These are phyloP conservation scores for Russula ochroleuca DNA, from an alignment of 768 basidiomycete genomes.

Conservation along the genomic window DNA sequence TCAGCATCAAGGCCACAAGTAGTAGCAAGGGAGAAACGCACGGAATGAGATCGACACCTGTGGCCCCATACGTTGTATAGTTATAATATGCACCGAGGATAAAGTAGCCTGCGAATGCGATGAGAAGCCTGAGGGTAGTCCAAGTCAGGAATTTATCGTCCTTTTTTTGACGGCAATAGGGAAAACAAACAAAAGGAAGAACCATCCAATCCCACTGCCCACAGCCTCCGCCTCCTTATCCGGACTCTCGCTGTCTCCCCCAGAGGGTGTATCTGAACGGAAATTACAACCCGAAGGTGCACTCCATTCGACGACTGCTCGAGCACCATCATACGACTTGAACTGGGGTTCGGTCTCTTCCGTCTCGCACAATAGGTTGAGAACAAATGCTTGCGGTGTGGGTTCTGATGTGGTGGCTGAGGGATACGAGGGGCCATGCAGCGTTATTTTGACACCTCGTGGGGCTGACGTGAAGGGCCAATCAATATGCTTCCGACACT, in stretches of 20 bases:
- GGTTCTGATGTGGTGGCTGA: constrained; percentile 41
- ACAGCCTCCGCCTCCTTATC: constrained; percentile 33
- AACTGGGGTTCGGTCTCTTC: constrained; percentile 47
- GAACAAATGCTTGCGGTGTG: constrained; percentile 53
- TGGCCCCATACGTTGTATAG: constrained; percentile 81
- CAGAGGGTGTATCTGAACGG: constrained; percentile 23
- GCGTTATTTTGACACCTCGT: constrained; percentile 50
- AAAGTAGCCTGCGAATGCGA: constrained; percentile 69
- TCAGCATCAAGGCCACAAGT: constrained; percentile 10
- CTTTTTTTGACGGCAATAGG: background rate
- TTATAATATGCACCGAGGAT: constrained; percentile 81
- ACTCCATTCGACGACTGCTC: constrained; percentile 57
- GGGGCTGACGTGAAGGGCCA: constrained; percentile 38
- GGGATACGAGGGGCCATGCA: constrained; percentile 63
- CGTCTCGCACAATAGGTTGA: constrained; percentile 54
- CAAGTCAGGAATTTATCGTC: constrained; percentile 8
- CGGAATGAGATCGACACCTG: constrained; percentile 81
- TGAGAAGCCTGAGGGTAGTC: constrained; percentile 44
- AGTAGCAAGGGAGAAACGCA: constrained; percentile 40
- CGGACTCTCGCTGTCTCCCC: constrained; percentile 33
- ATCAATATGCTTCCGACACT: background rate
- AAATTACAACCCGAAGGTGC: constrained; percentile 55
- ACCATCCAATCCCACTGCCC: constrained; percentile 81
- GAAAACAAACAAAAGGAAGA: constrained; percentile 70
- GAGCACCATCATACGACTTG: constrained; percentile 54